Evolutionary conservation across 306 rosid species (phyloP).

Genomic region (Sicyos baderoa): DNA sequence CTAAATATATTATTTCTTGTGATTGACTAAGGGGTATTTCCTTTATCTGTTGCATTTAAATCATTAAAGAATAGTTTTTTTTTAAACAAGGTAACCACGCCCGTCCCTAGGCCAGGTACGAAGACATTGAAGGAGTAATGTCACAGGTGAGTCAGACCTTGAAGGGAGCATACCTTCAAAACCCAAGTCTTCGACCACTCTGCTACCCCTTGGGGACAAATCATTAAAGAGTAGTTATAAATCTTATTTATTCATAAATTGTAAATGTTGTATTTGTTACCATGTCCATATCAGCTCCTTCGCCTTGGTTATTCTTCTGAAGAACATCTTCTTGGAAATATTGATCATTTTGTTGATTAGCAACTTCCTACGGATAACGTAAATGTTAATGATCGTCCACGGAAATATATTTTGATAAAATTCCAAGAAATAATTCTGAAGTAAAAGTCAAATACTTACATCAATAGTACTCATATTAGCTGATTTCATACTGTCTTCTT

Average conservation of each 20-base stretch:
- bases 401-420: too few relatives aligned
- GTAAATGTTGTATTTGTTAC: background rate
- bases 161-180: too few relatives aligned
- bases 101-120: too few relatives aligned
- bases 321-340: background rate
- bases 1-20: background rate
- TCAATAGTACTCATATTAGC: background rate
- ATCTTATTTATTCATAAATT: background rate
- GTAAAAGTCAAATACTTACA: background rate
- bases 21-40: background rate
- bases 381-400: background rate
- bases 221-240: background rate
- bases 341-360: background rate
- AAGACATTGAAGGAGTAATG: too few relatives aligned
- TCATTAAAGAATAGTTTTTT: background rate
- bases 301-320: background rate
- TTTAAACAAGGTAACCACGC: too few relatives aligned
- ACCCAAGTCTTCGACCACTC: too few relatives aligned
- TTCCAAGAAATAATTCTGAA: background rate
- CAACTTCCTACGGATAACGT: background rate
- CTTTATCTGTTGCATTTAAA: background rate
- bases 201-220: too few relatives aligned
- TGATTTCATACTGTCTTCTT: background rate
- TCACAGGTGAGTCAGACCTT: too few relatives aligned
- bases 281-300: background rate